Evolutionary conservation across 495 filamentous ascomycete genomes (phyloP).

Genomic region (Hyaloscypha hepaticicola): DNA sequence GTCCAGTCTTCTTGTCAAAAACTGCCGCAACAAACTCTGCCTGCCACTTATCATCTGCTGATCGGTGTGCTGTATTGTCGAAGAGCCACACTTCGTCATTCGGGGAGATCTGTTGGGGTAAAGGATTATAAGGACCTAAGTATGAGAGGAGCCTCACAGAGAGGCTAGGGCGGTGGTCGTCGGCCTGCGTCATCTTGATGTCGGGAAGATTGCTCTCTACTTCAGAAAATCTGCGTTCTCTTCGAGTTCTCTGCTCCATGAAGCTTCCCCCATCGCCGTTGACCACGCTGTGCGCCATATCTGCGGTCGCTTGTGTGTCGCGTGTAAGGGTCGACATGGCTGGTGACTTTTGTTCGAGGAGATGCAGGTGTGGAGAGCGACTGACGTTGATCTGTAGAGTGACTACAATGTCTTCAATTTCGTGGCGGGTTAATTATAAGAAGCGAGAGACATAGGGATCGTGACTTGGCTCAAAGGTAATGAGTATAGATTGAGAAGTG

Average conservation of each 20-base stretch:
- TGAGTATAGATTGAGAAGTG: background rate
- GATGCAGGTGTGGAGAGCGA: constrained; percentile 2
- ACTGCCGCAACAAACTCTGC: constrained; percentile 79
- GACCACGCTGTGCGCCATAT: background rate
- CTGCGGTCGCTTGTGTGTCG: constrained; percentile 4
- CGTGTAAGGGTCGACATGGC: constrained; percentile 13
- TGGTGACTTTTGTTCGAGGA: background rate
- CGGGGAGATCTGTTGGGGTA: constrained; percentile 38
- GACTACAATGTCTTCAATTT: background rate
- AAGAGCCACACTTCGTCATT: constrained; percentile 80
- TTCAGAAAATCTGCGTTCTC: constrained; percentile 42
- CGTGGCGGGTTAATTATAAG: background rate
- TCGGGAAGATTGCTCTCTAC: constrained; percentile 41
- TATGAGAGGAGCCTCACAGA: constrained; percentile 43
- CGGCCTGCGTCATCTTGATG: constrained; percentile 28
- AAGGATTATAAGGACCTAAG: constrained; percentile 45
- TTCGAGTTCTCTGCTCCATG: constrained; percentile 39
- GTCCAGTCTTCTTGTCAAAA: constrained; percentile 68
- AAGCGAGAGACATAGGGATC: background rate
- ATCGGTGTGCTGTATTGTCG: constrained; percentile 82
- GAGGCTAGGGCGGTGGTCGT: constrained; percentile 25
- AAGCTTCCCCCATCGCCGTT: constrained; percentile 1
- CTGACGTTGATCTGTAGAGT: constrained; percentile 5
- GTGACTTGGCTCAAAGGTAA: background rate
- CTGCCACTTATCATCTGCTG: constrained; percentile 56